Base-by-base conservation (phyloP, 306 rosid species). In the Datisca glomerata region DNA sequence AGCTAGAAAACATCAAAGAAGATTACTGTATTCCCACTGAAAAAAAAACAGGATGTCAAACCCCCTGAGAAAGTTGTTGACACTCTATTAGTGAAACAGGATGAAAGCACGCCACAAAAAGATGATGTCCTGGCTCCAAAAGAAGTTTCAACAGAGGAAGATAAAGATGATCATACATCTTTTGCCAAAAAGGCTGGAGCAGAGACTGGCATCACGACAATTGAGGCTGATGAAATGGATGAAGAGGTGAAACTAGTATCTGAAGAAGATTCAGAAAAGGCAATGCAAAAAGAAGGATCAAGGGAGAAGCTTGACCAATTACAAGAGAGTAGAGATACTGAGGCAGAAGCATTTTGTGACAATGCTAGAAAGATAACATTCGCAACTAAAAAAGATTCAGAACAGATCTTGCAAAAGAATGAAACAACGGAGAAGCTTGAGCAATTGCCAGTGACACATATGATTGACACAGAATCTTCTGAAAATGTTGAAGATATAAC, bases 81-180 rank as follows among this genome's bases (percentile, higher is more conserved):
- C 23, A 24, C 46, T 18, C 58, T 45, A 42, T 20, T 14, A 21
- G 37, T 31, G 41, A 50, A 24, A 45, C 48, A 29, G 21, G 74
- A 52, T 15, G 59, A 49, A 49, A 49, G 21, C 16, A 7, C 22
- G 34, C 32, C 24, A 34, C 43, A 55, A n/a, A n/a, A n/a, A n/a
- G n/a, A n/a, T n/a, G n/a, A n/a, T n/a, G n/a, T n/a, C n/a, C n/a
- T n/a, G n/a, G n/a, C n/a, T n/a, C n/a, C n/a, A 38, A 16, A 16
- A 19, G 47, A 51, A 41, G 51, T 49, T 51, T 34, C 36, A 4
- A 51, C 0, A 40, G 48, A 68, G 34, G 61, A n/a, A n/a, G n/a
- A n/a, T n/a, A n/a, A n/a, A n/a, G n/a, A n/a, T n/a, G n/a, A n/a
- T n/a, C n/a, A n/a, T 25, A 28, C 41, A 18, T 7, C 17, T 51